phyloP scores from a whole-genome alignment of 2,329 filamentous ascomycete genomes.

The Lasiodiplodia gonubiensis region DNA sequence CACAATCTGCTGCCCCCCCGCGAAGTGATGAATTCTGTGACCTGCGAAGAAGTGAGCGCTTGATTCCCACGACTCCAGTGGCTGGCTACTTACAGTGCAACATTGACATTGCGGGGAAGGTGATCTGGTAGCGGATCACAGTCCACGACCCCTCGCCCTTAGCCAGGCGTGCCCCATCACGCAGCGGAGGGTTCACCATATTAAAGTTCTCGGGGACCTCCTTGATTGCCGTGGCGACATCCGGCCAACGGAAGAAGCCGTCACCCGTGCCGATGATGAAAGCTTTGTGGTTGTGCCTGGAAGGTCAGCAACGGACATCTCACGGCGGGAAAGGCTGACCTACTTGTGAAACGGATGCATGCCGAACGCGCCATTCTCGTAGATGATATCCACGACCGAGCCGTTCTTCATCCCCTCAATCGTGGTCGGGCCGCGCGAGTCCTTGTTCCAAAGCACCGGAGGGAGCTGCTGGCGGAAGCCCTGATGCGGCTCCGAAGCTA shows the following conservation, averaged over 20 bases:
- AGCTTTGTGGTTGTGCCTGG: conserved; percentile 67
- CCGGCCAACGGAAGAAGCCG: conserved; percentile 56
- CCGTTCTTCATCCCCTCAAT: conserved; percentile 27
- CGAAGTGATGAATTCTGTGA: conserved; percentile 46
- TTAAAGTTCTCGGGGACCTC: conserved; percentile 60
- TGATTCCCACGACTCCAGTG: not conserved
- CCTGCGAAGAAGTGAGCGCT: conserved; percentile 32
- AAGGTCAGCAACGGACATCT: not conserved
- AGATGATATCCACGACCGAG: not conserved
- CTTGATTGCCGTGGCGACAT: conserved; percentile 59
- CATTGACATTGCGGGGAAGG: conserved; percentile 55
- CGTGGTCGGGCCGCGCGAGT: not conserved
- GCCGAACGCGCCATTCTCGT: conserved; percentile 33
- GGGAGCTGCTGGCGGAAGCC: not conserved
- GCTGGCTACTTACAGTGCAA: conserved; percentile 54
- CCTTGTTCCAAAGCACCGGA: conserved; percentile 4
- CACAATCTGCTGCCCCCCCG: conserved; percentile 55
- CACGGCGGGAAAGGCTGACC: conserved; percentile 29
- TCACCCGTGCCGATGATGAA: conserved; percentile 61
- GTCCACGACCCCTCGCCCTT: conserved; percentile 44
- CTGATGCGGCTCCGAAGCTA: not conserved
- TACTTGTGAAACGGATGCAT: conserved; percentile 44
- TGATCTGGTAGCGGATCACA: conserved; percentile 53
- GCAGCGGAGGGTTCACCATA: conserved; percentile 59
- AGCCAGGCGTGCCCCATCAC: conserved; percentile 53